Percentiles rank a stretch among this genome's conserved stretches.
Evolutionary conservation across 352 stramenopile genomes (phyloP).

Genomic region (Phytophthora sansomeana): DNA sequence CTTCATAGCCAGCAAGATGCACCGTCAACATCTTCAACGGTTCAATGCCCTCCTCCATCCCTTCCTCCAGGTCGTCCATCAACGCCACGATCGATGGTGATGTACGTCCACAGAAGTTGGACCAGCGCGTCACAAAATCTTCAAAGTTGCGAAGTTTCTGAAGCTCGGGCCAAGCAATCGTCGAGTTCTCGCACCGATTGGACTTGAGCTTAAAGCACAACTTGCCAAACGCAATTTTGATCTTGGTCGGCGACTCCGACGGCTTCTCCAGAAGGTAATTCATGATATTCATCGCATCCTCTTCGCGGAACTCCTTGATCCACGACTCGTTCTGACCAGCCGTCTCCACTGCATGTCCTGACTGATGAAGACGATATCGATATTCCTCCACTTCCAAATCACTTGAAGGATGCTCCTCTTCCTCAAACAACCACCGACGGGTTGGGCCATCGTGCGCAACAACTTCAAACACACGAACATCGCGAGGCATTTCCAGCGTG

Average conservation of each 20-base stretch:
- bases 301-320: conserved; percentile 40
- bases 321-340: conserved; percentile 23
- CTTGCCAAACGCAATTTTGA: conserved; percentile 43
- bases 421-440: conserved; percentile 40
- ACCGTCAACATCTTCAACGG: conserved; percentile 25
- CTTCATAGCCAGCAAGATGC: conserved; percentile 26
- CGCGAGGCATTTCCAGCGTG: conserved; percentile 1
- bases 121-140: conserved; percentile 46
- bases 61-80: conserved; percentile 40
- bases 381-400: conserved; percentile 31
- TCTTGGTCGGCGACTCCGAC: conserved; percentile 10
- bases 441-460: conserved; percentile 28
- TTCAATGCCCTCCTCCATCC: conserved; percentile 23
- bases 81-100: conserved; percentile 29
- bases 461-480: conserved; percentile 38
- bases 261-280: conserved; percentile 26
- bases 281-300: conserved; percentile 34
- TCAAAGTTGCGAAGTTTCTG: conserved; percentile 33
- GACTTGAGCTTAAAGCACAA: conserved; percentile 44
- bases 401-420: conserved; percentile 12
- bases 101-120: conserved; percentile 40
- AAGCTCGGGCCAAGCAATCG: conserved; percentile 40
- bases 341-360: conserved; percentile 26
- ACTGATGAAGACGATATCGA: conserved; percentile 36
- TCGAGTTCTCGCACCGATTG: conserved; percentile 24